These are phyloP conservation scores for Pichia sp. DNA, from an alignment of 1,139 yeast genomes.

Conservation along the genomic window DNA sequence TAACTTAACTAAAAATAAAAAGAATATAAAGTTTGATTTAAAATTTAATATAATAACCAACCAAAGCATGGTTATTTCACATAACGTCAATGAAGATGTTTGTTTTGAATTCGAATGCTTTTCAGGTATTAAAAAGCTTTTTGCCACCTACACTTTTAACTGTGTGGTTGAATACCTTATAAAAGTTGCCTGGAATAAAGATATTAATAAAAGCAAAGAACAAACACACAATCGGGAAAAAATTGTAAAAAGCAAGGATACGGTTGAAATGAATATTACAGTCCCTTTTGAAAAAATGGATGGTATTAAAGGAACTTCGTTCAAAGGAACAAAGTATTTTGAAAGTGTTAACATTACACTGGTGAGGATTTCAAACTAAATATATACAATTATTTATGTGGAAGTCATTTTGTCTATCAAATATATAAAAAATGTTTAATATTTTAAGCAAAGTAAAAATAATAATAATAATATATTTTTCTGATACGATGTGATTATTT, in stretches of 20 bases:
- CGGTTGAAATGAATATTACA: background rate
- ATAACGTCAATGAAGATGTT: constrained; percentile 4
- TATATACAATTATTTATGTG: background rate
- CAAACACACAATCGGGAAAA: too few relatives aligned
- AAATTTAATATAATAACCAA: background rate
- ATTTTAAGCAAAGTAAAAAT: too few relatives aligned
- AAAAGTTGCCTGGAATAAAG: too few relatives aligned
- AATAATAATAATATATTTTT: too few relatives aligned
- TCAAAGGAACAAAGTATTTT: constrained; percentile 10
- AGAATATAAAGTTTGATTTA: constrained; percentile 3
- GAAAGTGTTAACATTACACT: background rate
- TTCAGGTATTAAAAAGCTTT: background rate
- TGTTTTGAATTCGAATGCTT: constrained; percentile 3
- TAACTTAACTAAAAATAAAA: background rate
- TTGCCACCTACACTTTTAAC: constrained; percentile 8
- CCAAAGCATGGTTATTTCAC: background rate
- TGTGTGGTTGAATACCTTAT: constrained; percentile 3
- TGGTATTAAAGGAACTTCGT: constrained; percentile 10
- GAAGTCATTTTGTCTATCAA: too few relatives aligned
- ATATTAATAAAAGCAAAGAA: too few relatives aligned
- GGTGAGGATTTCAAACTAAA: background rate
- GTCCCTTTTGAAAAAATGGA: constrained; percentile 8
- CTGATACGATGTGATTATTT: too few relatives aligned
- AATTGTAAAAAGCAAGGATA: too few relatives aligned
- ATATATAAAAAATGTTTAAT: too few relatives aligned